A percentile compares a stretch with the other conserved stretches of the same genome.
Evolutionary conservation across 352 stramenopile genomes (phyloP).

Genomic region (Pythium scleroteichum): DNA sequence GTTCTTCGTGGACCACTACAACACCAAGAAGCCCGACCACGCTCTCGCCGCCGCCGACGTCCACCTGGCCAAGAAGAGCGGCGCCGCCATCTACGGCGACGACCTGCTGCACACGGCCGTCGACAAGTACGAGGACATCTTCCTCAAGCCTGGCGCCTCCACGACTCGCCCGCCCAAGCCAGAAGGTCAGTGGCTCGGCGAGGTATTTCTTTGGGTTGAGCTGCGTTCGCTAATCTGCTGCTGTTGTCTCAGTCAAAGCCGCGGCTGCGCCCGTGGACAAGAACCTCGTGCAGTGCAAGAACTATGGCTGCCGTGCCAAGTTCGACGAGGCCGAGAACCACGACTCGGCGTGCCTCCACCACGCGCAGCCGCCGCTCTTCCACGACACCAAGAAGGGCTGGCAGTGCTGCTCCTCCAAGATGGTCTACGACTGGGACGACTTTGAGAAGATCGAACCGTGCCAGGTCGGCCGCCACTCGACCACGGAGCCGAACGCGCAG

Average conservation of each 20-base stretch:
- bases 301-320: conserved; percentile 85
- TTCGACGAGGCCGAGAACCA: conserved; percentile 79
- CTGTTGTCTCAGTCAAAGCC: background rate
- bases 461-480: conserved; percentile 70
- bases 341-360: conserved; percentile 73
- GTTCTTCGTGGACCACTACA: conserved; percentile 92
- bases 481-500: conserved; percentile 58
- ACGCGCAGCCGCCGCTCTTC: conserved; percentile 81
- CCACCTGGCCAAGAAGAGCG: conserved; percentile 74
- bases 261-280: conserved; percentile 21
- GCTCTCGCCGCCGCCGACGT: conserved; percentile 47
- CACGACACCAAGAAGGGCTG: conserved; percentile 92
- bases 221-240: conserved; percentile 16
- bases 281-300: conserved; percentile 80
- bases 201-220: background rate
- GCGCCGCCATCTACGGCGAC: conserved; percentile 58
- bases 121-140: conserved; percentile 87
- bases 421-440: conserved; percentile 96
- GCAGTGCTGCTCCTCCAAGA: conserved; percentile 87
- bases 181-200: conserved; percentile 2
- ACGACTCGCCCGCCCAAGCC: conserved; percentile 17
- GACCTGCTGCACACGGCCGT: conserved; percentile 78
- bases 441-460: conserved; percentile 90
- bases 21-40: conserved; percentile 85
- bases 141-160: conserved; percentile 58